Conservation (phyloP, 2,329 filamentous ascomycete species). For the Cladosporium sp. region DNA sequence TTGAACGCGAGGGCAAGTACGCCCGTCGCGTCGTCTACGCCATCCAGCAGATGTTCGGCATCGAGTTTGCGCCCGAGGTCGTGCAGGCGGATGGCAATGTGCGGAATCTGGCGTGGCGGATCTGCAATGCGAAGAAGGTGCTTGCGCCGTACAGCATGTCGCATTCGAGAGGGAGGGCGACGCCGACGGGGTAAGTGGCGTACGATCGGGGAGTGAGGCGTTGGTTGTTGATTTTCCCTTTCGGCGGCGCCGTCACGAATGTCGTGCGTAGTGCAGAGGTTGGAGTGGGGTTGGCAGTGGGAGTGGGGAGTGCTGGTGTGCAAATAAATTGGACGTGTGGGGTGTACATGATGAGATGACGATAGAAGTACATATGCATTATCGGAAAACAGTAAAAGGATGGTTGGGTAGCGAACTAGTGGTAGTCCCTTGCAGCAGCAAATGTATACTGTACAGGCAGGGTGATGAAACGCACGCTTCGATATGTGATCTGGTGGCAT, state of each 20-base stretch:
- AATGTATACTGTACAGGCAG: background rate
- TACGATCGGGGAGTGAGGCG: background rate
- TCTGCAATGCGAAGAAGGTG: constrained; percentile 94
- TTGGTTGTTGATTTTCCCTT: background rate
- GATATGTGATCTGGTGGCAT: background rate
- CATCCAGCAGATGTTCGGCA: constrained; percentile 92
- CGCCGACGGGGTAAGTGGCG: constrained; percentile 25
- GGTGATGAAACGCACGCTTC: background rate
- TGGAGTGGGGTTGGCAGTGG: background rate
- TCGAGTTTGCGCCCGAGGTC: constrained; percentile 91
- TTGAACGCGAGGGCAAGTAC: constrained; percentile 86
- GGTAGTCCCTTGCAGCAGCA: background rate
- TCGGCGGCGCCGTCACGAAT: background rate
- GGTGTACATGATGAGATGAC: constrained; percentile 4
- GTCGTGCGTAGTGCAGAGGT: background rate
- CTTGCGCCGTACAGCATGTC: constrained; percentile 59
- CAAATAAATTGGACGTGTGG: background rate
- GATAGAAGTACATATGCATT: background rate
- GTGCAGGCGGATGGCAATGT: constrained; percentile 91
- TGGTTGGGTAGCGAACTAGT: background rate
- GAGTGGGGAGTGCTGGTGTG: background rate
- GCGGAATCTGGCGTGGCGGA: constrained; percentile 86
- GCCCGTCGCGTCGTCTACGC: constrained; percentile 89
- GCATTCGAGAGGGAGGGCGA: constrained; percentile 39
- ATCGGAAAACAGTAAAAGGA: background rate